Percentiles rank a stretch among this genome's conserved stretches.
Evolutionary conservation across 2,329 filamentous ascomycete species (phyloP).

Genomic region (Botrytis paeoniae): DNA sequence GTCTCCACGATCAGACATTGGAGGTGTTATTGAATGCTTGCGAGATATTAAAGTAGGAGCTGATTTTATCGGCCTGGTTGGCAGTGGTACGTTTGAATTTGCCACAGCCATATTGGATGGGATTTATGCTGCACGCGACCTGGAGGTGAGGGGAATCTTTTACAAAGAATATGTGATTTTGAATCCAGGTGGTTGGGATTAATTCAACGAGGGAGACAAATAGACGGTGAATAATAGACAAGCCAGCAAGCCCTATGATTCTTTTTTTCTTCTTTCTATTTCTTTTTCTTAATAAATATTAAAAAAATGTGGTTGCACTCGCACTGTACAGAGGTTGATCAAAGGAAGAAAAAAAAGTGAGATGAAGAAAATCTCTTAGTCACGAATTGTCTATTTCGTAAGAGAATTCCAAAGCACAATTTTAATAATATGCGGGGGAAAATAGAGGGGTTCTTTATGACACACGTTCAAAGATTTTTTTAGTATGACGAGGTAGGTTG

Average conservation of each 20-base stretch:
- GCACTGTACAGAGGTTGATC: conserved; percentile 16
- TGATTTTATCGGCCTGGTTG: conserved; percentile 16
- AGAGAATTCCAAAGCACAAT: conserved; percentile 8
- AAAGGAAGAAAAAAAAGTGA: conserved; percentile 14
- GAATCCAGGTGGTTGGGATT: conserved; percentile 10
- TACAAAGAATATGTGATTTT: background rate
- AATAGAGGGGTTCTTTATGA: conserved; percentile 9
- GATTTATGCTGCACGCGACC: conserved; percentile 1
- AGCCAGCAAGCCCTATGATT: background rate
- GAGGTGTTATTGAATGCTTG: conserved; percentile 22
- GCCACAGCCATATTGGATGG: conserved; percentile 13
- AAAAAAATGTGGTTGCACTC: conserved; percentile 14
- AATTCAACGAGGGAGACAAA: conserved; percentile 6
- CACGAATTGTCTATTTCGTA: conserved; percentile 18
- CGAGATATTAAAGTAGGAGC: conserved; percentile 11
- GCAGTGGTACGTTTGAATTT: conserved; percentile 14
- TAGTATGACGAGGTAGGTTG: background rate
- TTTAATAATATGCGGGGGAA: conserved; percentile 15
- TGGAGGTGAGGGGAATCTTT: conserved; percentile 6
- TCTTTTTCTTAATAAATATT: background rate
- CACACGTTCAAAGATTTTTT: background rate
- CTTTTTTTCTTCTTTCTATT: background rate
- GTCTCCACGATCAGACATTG: conserved; percentile 32
- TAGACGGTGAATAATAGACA: conserved; percentile 13
- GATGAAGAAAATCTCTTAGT: conserved; percentile 17